Conservation (phyloP, 2,329 filamentous ascomycete genomes). For the Cercospora canescens region DNA sequence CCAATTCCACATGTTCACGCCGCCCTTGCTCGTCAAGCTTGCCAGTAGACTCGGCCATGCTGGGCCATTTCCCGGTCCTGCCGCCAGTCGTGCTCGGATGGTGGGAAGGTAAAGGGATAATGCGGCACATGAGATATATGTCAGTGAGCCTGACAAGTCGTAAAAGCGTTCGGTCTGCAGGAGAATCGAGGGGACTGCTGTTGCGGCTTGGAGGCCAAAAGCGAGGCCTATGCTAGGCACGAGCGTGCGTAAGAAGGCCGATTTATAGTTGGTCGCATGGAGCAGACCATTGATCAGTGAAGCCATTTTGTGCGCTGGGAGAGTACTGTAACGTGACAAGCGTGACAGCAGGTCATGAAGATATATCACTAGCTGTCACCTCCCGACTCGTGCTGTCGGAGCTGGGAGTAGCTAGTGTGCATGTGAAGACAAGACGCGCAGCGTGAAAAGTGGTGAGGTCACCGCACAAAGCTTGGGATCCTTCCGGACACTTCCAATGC, state of each 20-base stretch:
- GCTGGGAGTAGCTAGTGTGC: not conserved
- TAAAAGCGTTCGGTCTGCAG: constrained; percentile 66
- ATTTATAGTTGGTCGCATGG: constrained; percentile 60
- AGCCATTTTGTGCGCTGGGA: constrained; percentile 29
- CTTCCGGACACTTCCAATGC: constrained; percentile 1
- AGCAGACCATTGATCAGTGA: constrained; percentile 52
- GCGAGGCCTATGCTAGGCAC: constrained; percentile 63
- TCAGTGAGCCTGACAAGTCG: constrained; percentile 66
- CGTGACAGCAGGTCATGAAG: not conserved
- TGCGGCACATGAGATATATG: constrained; percentile 65
- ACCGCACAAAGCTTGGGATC: constrained; percentile 7
- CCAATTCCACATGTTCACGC: constrained; percentile 58
- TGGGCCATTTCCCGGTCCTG: constrained; percentile 43
- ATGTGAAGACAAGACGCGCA: not conserved
- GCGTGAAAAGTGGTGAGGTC: constrained; percentile 13
- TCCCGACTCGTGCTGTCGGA: not conserved
- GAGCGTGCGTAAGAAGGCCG: constrained; percentile 62
- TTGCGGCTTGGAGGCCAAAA: constrained; percentile 62
- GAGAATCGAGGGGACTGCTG: constrained; percentile 62
- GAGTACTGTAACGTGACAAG: not conserved
- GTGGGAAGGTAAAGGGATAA: constrained; percentile 63
- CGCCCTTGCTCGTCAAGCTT: constrained; percentile 46
- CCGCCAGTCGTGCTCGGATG: constrained; percentile 55
- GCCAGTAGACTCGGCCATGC: constrained; percentile 50
- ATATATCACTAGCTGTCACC: not conserved